Percentiles rank a stretch among this genome's conserved stretches.
These are phyloP conservation scores for Heterobasidion annosum DNA, from an alignment of 1,284 basidiomycete species.

Conservation along the genomic window DNA sequence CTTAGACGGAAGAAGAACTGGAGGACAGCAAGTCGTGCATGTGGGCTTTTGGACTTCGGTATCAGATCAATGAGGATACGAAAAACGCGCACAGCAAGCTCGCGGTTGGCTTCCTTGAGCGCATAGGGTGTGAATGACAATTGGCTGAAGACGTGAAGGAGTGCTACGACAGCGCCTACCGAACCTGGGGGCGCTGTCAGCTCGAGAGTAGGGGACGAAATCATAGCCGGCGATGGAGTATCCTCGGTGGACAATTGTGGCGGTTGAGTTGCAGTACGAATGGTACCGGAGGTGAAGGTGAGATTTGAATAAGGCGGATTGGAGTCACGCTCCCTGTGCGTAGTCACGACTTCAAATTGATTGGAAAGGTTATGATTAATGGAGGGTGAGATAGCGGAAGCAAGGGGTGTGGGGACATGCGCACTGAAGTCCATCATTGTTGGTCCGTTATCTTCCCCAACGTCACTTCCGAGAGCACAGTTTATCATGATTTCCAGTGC, in stretches of 20 bases:
- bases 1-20: constrained; percentile 88
- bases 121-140: constrained; percentile 59
- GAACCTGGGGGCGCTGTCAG: constrained; percentile 28
- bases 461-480: neutral
- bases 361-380: constrained; percentile 38
- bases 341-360: constrained; percentile 40
- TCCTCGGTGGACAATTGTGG: constrained; percentile 18
- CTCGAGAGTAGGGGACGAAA: constrained; percentile 16
- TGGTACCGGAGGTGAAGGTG: constrained; percentile 46
- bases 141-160: constrained; percentile 61
- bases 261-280: constrained; percentile 46
- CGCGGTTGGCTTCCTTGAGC: constrained; percentile 31
- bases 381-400: constrained; percentile 36
- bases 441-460: neutral
- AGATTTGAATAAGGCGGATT: constrained; percentile 52
- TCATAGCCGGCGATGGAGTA: constrained; percentile 16
- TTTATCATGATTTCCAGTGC: neutral
- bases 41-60: constrained; percentile 39
- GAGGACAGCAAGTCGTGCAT: constrained; percentile 66
- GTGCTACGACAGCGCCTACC: constrained; percentile 52
- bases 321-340: constrained; percentile 32
- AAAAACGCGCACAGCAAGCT: constrained; percentile 46
- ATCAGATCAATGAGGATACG: constrained; percentile 35
- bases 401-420: neutral
- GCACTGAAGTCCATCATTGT: too few species aligned